Evolutionary conservation across 179 eudicot genomes (phyloP).

Genomic region (Heliamphora pulchella): DNA sequence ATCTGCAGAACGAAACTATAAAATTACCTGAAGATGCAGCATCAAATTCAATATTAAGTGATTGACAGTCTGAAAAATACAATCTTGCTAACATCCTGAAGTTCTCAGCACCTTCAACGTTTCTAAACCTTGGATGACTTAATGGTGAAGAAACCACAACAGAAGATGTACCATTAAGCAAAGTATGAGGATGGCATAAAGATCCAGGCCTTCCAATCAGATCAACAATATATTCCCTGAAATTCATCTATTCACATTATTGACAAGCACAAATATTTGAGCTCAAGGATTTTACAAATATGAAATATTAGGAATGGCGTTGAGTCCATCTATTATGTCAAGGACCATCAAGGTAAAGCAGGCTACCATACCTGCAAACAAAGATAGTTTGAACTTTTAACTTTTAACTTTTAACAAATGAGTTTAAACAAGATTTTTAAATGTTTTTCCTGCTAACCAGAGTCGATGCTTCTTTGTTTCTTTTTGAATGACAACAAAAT

Average conservation of each 20-base stretch:
- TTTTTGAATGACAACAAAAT: no score
- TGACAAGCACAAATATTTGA: background rate
- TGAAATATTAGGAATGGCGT: background rate
- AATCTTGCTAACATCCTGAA: conserved; percentile 43
- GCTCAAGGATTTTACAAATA: background rate
- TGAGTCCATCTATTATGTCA: background rate
- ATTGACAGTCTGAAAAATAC: conserved; percentile 57
- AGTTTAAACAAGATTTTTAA: background rate
- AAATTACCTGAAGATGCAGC: conserved; percentile 45
- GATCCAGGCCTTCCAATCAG: conserved; percentile 55
- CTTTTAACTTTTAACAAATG: background rate
- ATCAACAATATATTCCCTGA: conserved; percentile 69
- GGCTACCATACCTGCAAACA: background rate
- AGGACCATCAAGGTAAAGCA: background rate
- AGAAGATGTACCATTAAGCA: conserved; percentile 56
- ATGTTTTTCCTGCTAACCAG: background rate
- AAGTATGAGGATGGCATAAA: conserved; percentile 53
- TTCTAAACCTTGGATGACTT: conserved; percentile 46
- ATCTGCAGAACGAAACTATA: background rate
- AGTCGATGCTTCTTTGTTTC: background rate
- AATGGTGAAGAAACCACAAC: conserved; percentile 60
- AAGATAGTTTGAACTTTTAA: background rate
- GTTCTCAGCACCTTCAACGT: conserved; percentile 37
- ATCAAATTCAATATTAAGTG: conserved; percentile 51
- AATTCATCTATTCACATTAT: conserved; percentile 9